phyloP scores from a whole-genome alignment of 2,329 filamentous ascomycete genomes.

The Bipolaris victoriae region DNA sequence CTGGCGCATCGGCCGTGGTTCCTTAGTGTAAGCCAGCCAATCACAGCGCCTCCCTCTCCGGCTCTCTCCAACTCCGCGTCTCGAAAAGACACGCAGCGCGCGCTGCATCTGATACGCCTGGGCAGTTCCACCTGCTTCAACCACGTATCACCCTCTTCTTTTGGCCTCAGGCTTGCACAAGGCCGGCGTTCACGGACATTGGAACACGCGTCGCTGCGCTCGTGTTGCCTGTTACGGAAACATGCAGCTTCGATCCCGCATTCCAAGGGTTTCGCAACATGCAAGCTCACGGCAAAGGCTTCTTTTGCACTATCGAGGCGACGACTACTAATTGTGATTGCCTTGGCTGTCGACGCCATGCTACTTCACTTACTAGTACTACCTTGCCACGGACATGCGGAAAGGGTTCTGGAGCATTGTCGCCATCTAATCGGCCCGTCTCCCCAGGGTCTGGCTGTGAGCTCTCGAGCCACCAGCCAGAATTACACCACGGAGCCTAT shows the following conservation, averaged over 20 bases:
- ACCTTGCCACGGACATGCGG: neutral
- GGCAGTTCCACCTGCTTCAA: conserved; percentile 33
- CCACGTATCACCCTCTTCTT: conserved; percentile 31
- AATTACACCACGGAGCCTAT: conserved; percentile 19
- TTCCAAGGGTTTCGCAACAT: conserved; percentile 1
- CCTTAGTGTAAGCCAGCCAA: conserved; percentile 23
- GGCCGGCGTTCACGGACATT: conserved; percentile 13
- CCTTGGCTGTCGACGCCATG: neutral
- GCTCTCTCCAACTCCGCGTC: conserved; percentile 28
- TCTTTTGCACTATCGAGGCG: conserved; percentile 4
- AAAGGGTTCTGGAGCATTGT: conserved; percentile 5
- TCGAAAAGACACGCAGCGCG: conserved; percentile 24
- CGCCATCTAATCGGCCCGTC: conserved; percentile 12
- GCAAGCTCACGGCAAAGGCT: neutral
- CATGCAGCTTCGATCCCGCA: conserved; percentile 5
- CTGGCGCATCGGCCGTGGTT: conserved; percentile 17
- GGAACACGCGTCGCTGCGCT: conserved; percentile 17
- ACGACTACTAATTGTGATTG: neutral
- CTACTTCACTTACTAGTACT: neutral
- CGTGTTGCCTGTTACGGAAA: conserved; percentile 11
- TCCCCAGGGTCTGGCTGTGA: conserved; percentile 11
- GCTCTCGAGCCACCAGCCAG: conserved; percentile 15
- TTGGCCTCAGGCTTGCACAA: conserved; percentile 19
- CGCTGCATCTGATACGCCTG: conserved; percentile 31
- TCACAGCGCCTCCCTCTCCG: conserved; percentile 19